Base-by-base conservation (phyloP, 2,329 filamentous ascomycete genomes). In the Stachybotrys chartarum region DNA sequence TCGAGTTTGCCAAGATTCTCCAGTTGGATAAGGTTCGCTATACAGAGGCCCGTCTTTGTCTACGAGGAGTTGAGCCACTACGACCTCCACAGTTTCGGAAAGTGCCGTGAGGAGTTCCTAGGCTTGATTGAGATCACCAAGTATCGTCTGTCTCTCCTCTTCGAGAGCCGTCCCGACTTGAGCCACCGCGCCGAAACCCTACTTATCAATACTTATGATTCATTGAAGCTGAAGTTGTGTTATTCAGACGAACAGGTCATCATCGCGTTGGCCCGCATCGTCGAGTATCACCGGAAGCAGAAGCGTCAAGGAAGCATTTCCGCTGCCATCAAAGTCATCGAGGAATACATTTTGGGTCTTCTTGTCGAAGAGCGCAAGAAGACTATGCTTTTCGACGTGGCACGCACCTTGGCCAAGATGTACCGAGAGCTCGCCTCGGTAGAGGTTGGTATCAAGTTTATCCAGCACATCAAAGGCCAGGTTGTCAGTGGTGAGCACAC, bases 381-480 rank as follows among this genome's bases (percentile, higher is more conserved):
- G 47, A 31, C 39, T 8, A 35, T 55, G 3, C 56, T 57, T 3
- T 57, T 57, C 45, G 53, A 39, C 49, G 32, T 57, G 10, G 53
- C 56, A 6, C 56, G 53, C 24, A 50, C 5, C 14, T 24, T 57
- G 31, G 50, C 53, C 30, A 57, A 57, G 52, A 50, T 57, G 50
- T 57, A 55, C 32, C 56, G 56, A 7, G 56, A 55, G 44, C 56
- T 57, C 5, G 55, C 53, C 30, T 55, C 56, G 5, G 56, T 57
- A 8, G 56, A 55, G 56, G 17, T 53, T 50, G 53, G 53, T n/a
- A 55, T 57, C 45, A 57, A 55, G 56, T 48, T 55, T 32, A 57
- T 57, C 32, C 56, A 57, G 50, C 17, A 14, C 8, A 31, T 57
- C 50, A 57, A 57, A 30, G 56, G 55, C 7, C 14, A 55, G 32